A percentile compares a stretch with the other conserved stretches of the same genome.
These are phyloP conservation scores for Anthracocystis setariae DNA, from an alignment of 1,284 basidiomycete species.

Conservation along the genomic window DNA sequence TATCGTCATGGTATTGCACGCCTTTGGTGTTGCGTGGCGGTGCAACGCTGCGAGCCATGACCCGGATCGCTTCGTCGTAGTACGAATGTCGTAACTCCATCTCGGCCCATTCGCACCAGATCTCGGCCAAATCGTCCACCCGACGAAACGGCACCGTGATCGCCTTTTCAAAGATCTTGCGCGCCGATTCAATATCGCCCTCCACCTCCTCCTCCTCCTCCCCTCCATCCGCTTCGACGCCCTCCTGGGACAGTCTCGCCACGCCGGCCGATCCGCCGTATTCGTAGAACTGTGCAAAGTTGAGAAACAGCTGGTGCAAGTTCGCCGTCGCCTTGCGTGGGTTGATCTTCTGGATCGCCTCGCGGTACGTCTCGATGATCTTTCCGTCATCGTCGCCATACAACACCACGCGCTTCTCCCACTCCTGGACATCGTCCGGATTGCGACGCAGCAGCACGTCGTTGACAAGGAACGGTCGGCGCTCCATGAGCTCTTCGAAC, in stretches of 20 bases:
- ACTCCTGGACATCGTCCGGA: conserved; percentile 97
- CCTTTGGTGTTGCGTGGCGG: conserved; percentile 84
- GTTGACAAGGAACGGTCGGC: conserved; percentile 94
- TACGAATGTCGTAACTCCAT: conserved; percentile 96
- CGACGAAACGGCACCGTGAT: conserved; percentile 89
- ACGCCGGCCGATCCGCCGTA: conserved; percentile 76
- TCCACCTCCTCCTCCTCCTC: conserved; percentile 73
- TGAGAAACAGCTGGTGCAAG: conserved; percentile 87
- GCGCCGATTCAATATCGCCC: conserved; percentile 82
- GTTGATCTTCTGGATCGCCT: conserved; percentile 86
- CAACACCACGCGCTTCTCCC: conserved; percentile 96
- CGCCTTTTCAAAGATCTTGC: conserved; percentile 91
- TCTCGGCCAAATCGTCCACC: conserved; percentile 97
- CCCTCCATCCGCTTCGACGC: conserved; percentile 72
- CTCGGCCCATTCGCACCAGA: conserved; percentile 99
- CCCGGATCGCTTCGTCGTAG: conserved; percentile 90
- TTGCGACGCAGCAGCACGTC: conserved; percentile 93
- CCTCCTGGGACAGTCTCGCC: conserved; percentile 71
- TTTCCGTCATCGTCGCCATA: conserved; percentile 93
- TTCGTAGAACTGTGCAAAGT: conserved; percentile 98
- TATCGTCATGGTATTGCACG: conserved; percentile 93
- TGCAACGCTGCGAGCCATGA: conserved; percentile 90
- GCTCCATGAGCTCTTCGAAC: conserved; percentile 94
- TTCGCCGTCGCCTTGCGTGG: conserved; percentile 92
- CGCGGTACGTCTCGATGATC: conserved; percentile 90